These are phyloP conservation scores for Ampelocalamus luodianensis DNA, from an alignment of 176 grass and related monocot species.

Conservation along the genomic window DNA sequence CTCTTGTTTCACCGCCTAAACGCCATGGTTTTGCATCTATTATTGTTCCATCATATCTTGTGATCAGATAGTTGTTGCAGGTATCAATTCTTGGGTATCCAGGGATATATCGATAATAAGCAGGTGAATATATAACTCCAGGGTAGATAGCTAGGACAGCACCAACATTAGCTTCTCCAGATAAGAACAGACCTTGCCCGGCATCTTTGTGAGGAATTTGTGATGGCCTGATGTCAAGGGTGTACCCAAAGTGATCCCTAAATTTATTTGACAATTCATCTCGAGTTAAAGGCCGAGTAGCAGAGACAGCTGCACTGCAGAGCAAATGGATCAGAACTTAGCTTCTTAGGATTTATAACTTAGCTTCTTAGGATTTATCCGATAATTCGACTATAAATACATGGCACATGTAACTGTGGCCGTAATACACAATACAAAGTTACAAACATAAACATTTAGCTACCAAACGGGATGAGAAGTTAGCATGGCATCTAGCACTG, in stretches of 20 bases:
- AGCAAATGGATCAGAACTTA: slow-evolving; percentile 41
- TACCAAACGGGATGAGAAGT: not conserved
- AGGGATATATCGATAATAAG: slow-evolving; percentile 90
- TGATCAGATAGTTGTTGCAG: slow-evolving; percentile 82
- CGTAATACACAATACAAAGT: not conserved
- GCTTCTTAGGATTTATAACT: slow-evolving; percentile 15
- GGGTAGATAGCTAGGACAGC: slow-evolving; percentile 88
- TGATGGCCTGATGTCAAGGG: slow-evolving; percentile 72
- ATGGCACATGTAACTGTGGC: no score
- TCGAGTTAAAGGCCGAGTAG: slow-evolving; percentile 62
- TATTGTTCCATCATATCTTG: slow-evolving; percentile 87
- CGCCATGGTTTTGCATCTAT: slow-evolving; percentile 89
- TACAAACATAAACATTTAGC: not conserved
- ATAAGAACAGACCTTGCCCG: slow-evolving; percentile 81
- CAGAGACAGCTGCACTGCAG: slow-evolving; percentile 77
- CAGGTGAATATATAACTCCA: slow-evolving; percentile 88
- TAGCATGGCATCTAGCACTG: not conserved
- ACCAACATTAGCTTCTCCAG: slow-evolving; percentile 66
- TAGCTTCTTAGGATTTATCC: no score
- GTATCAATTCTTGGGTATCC: slow-evolving; percentile 87
- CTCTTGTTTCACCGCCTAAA: slow-evolving; percentile 62
- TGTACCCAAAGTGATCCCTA: slow-evolving; percentile 66
- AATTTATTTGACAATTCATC: slow-evolving; percentile 72
- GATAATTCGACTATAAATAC: no score
- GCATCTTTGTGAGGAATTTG: slow-evolving; percentile 90